Conservation (phyloP, 805 yeast species). For the Myxozyma lipomycoides region DNA sequence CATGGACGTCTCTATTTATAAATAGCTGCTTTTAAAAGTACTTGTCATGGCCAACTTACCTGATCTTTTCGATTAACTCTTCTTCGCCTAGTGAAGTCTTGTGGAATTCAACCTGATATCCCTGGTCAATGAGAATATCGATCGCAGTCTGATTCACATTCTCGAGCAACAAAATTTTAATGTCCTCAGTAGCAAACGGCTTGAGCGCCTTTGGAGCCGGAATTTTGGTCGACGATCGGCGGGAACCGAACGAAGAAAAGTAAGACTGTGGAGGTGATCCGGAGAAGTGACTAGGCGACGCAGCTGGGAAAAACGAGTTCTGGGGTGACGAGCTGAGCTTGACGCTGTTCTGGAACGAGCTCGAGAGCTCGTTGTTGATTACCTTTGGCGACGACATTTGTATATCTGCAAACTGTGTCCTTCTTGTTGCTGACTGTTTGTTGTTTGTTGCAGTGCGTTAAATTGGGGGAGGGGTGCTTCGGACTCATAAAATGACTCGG, state of each 20-base stretch:
- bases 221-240: conserved; percentile 23
- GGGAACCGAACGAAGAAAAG: conserved; percentile 11
- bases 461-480: no score
- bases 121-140: conserved; percentile 77
- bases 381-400: conserved; percentile 21
- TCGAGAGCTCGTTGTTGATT: conserved; percentile 22
- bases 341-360: conserved; percentile 21
- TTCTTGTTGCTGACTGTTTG: no score
- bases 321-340: conserved; percentile 26
- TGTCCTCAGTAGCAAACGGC: conserved; percentile 94
- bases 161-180: conserved; percentile 84
- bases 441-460: no score
- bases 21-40: background rate
- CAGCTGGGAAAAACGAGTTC: conserved; percentile 19
- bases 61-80: conserved; percentile 89
- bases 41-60: conserved; percentile 26
- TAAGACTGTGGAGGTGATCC: conserved; percentile 27
- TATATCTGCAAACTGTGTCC: no score
- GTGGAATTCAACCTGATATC: conserved; percentile 94
- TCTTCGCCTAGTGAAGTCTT: conserved; percentile 87
- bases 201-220: conserved; percentile 59
- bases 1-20: conserved; percentile 65
- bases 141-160: conserved; percentile 93
- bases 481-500: no score
- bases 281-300: conserved; percentile 23